phyloP scores from a whole-genome alignment of 805 yeast genomes.

The Tetrapisispora taiwanensis region DNA sequence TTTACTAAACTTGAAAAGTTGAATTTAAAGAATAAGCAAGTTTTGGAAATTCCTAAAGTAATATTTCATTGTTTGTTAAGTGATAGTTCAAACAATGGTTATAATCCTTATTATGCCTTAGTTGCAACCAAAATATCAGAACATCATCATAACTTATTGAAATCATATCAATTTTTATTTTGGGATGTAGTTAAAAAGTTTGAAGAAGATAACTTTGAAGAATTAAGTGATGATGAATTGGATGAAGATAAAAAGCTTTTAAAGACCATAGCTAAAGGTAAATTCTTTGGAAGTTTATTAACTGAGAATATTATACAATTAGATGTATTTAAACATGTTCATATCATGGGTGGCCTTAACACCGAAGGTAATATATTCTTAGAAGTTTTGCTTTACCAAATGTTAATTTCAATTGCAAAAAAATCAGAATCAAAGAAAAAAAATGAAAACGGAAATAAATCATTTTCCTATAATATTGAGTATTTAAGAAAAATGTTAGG shows the following conservation, averaged over 20 bases:
- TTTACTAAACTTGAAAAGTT: conserved; percentile 72
- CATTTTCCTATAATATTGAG: conserved; percentile 23
- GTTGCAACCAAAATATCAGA: conserved; percentile 71
- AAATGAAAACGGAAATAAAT: conserved; percentile 22
- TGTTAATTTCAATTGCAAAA: conserved; percentile 56
- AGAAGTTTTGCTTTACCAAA: conserved; percentile 61
- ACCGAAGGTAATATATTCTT: conserved; percentile 56
- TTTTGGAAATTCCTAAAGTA: conserved; percentile 78
- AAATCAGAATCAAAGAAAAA: conserved; percentile 41
- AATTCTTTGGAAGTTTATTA: conserved; percentile 68
- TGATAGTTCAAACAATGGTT: conserved; percentile 47
- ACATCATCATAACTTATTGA: conserved; percentile 54
- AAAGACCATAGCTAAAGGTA: conserved; percentile 61
- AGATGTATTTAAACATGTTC: conserved; percentile 61
- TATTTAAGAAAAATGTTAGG: conserved; percentile 16
- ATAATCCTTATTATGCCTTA: conserved; percentile 83
- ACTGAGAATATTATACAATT: conserved; percentile 66
- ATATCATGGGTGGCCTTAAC: conserved; percentile 56
- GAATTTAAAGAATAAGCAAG: conserved; percentile 66
- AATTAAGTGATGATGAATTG: conserved; percentile 26
- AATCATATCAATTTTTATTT: conserved; percentile 76
- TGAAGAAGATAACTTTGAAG: conserved; percentile 35
- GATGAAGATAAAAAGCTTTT: conserved; percentile 49
- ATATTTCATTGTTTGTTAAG: conserved; percentile 75
- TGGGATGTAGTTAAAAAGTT: conserved; percentile 79